Conservation (phyloP, 2,329 filamentous ascomycete genomes). For the Ceratocystis cubensis region DNA sequence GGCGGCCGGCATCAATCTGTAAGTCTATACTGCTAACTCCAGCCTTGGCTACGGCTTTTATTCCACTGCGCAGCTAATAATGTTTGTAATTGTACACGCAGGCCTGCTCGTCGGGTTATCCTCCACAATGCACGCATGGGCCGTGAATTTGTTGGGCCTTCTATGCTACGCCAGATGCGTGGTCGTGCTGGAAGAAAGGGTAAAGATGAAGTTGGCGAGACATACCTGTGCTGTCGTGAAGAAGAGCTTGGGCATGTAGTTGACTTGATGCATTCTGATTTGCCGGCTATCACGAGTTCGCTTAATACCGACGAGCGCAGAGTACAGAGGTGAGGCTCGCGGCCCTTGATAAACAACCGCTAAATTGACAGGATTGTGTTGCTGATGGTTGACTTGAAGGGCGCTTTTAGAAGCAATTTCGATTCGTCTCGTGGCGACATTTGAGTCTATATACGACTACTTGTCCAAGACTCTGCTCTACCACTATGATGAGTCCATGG, state of each 20-base stretch:
- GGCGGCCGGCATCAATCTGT: conserved; percentile 70
- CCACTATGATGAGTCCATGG: conserved; percentile 39
- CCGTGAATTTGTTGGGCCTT: conserved; percentile 60
- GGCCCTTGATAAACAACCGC: neutral
- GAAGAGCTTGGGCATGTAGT: conserved; percentile 56
- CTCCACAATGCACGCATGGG: conserved; percentile 66
- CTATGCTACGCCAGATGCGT: conserved; percentile 71
- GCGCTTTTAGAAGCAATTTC: conserved; percentile 60
- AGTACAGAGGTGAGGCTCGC: conserved; percentile 44
- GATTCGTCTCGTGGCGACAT: conserved; percentile 53
- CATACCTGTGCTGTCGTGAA: conserved; percentile 60
- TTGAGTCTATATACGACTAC: conserved; percentile 54
- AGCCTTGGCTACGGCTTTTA: neutral
- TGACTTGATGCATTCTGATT: conserved; percentile 57
- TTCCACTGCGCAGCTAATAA: neutral
- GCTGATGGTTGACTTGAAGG: conserved; percentile 29
- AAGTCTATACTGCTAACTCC: neutral
- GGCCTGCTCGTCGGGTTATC: conserved; percentile 58
- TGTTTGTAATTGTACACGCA: conserved; percentile 20
- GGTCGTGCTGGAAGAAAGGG: conserved; percentile 66
- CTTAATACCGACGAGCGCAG: conserved; percentile 54
- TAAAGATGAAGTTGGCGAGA: conserved; percentile 65
- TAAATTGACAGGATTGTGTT: neutral
- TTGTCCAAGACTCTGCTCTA: conserved; percentile 54
- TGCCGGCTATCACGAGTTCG: conserved; percentile 58